Base-by-base conservation (phyloP, 352 stramenopile species). In the Phytophthora fragariae region DNA sequence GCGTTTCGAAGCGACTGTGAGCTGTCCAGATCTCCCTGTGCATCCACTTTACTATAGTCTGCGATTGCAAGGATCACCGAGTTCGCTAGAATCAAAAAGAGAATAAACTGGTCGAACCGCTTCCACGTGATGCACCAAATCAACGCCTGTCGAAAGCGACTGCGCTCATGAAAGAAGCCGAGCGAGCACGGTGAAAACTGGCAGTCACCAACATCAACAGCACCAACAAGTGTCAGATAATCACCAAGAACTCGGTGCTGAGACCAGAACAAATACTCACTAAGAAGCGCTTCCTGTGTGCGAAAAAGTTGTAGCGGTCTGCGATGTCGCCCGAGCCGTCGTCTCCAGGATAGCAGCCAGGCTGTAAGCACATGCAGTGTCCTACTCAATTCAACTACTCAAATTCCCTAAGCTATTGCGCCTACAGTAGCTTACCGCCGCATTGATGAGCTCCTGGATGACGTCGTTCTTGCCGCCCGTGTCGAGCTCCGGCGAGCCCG, bases 71-170 rank as follows among this genome's bases (percentile, higher is more conserved):
- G 84, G 53, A 97, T 92, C 21, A 91, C 73, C 21, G 87, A 95
- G 73, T 96, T 97, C 14, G 90, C 75, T 24, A 93, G 67, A 58
- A 97, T 96, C 57, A 96, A 69, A n/a, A 92, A 54, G 8, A 97
- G 77, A 68, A 96, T 94, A 49, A 97, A 86, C 60, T 90, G 76
- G 62, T 97, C 86, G 72, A 97, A 97, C 1, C 74, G 73, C 62
- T 88, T 91, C 73, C 73, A 92, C 31, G 82, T 92, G 53, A 92
- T 88, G 35, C 79, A 90, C 82, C 83, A 91, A 31, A 92, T 90
- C 15, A 90, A 62, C 21, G 62, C 65, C 68, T 90, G 83, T 5
- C 83, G 77, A 29, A 92, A 91, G 0, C 74, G 70, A 62, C 69
- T 91, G 19, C 65, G 81, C 44, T 92, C 83, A 0, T 65, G 70